These are phyloP conservation scores for Botryotinia calthae DNA, from an alignment of 2,329 filamentous ascomycete genomes.

Conservation along the genomic window DNA sequence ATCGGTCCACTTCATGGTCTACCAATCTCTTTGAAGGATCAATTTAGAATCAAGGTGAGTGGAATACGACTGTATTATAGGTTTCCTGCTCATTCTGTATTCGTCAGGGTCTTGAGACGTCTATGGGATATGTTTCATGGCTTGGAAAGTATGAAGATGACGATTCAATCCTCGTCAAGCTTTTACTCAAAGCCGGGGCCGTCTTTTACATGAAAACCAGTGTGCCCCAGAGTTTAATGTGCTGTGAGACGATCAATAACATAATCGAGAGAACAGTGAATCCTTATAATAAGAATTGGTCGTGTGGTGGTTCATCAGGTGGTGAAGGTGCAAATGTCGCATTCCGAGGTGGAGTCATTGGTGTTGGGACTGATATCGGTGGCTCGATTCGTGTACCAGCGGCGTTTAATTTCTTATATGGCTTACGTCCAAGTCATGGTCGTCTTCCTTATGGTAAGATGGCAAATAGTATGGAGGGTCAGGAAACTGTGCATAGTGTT, in stretches of 20 bases:
- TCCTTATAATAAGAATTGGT: constrained; percentile 34
- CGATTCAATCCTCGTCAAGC: constrained; percentile 48
- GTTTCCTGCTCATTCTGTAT: not conserved
- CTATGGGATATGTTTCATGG: constrained; percentile 62
- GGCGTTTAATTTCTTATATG: constrained; percentile 41
- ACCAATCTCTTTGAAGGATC: constrained; percentile 59
- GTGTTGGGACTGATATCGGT: constrained; percentile 39
- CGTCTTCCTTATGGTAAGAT: constrained; percentile 37
- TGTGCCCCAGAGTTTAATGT: constrained; percentile 43
- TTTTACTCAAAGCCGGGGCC: constrained; percentile 42
- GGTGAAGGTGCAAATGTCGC: constrained; percentile 40
- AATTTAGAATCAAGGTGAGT: constrained; percentile 55
- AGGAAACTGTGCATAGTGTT: constrained; percentile 40
- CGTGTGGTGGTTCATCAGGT: constrained; percentile 36
- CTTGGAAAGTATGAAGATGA: constrained; percentile 33
- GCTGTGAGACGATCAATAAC: constrained; percentile 45
- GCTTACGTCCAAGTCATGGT: constrained; percentile 39
- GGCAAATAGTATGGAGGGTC: constrained; percentile 44
- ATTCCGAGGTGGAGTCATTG: constrained; percentile 36
- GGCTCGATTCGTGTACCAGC: constrained; percentile 40
- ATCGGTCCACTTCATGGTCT: constrained; percentile 62
- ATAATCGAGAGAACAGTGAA: constrained; percentile 43
- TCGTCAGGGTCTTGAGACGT: constrained; percentile 48
- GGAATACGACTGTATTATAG: no score
- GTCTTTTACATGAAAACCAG: constrained; percentile 44